Evolutionary conservation across 768 basidiomycete species (phyloP).

Genomic region (Amyloporia xantha): DNA sequence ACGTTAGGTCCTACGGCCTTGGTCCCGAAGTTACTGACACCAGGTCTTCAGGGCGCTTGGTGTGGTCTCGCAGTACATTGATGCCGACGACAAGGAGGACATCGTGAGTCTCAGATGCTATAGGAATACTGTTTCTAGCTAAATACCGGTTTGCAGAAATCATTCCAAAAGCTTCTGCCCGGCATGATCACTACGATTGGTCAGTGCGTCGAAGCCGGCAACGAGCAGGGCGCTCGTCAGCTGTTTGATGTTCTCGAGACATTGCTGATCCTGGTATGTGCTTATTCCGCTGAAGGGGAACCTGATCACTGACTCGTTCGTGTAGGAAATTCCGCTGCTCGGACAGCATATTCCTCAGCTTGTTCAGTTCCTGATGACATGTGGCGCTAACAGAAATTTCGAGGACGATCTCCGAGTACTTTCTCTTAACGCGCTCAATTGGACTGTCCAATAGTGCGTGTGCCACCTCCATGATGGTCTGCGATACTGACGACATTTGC

Average conservation of each 20-base stretch:
- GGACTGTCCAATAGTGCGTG: conserved; percentile 92
- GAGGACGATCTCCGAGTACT: conserved; percentile 82
- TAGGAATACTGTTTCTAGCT: background rate
- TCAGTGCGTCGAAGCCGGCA: conserved; percentile 69
- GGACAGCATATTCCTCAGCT: conserved; percentile 83
- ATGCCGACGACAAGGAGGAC: conserved; percentile 77
- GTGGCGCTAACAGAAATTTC: conserved; percentile 71
- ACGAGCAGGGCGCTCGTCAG: conserved; percentile 79
- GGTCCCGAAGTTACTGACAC: background rate
- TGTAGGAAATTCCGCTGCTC: conserved; percentile 88
- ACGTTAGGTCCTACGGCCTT: conserved; percentile 12
- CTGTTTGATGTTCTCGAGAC: conserved; percentile 96
- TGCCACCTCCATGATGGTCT: background rate
- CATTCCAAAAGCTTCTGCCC: conserved; percentile 84
- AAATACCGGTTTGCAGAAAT: conserved; percentile 42
- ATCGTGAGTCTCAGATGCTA: conserved; percentile 60
- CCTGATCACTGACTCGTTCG: conserved; percentile 2
- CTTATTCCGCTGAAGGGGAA: background rate
- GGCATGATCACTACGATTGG: conserved; percentile 85
- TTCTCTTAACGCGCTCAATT: conserved; percentile 88
- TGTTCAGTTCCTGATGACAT: conserved; percentile 79
- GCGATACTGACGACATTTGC: conserved; percentile 10
- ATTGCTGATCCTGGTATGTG: conserved; percentile 78
- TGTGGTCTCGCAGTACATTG: conserved; percentile 89
- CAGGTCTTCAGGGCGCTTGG: conserved; percentile 61